Evolutionary conservation across 805 yeast genomes (phyloP), one percentile per base, ranked within the genome.

Genomic region (Kodamaea leandrae): DNA sequence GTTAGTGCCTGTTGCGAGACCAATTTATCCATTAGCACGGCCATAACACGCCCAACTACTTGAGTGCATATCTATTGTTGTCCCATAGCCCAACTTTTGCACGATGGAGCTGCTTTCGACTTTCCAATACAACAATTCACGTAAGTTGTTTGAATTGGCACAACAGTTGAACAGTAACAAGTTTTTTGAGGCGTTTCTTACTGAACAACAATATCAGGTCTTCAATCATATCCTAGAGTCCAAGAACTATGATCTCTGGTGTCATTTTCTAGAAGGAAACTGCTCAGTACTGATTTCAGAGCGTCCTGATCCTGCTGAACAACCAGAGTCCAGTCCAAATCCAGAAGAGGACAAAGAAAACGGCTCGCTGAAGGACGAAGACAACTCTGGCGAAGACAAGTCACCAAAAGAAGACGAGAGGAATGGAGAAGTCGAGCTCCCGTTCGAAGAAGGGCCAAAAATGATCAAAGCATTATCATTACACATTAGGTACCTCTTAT

Each of bases 401-500:
- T 9, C 30, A 6, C 36, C 54, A 69, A 47, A 61, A 68, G 42
- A 66, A 60, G 26, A 55, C 53, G 64, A 67, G 47, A 53, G 68
- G 49, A 43, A 12, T 6, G 32, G 32, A 17, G 35, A 29, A n/a
- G 8, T 21, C 6, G 51, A 47, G 20, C 25, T 45, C 13, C 26
- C 66, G 37, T 43, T 74, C 62, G 57, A 75, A 65, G 83, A 57
- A 64, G 80, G 59, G 47, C 20, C 47, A 10, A 54, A 51, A 15
- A 59, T 68, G 18, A 45, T 64, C 16, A 55, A 55, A 29, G 42
- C 58, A 36, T 48, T 84, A 30, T 82, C 88, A 4, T 64, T 83
- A 36, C 83, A 78, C 46, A 61, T 83, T 16, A 66, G 91, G 47
- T 83, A 82, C 49, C 71, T 83, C 9, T 63, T 85, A 17, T 85